Evolutionary conservation across 495 filamentous ascomycete species (phyloP).

Genomic region (Jackrogersella minutella): DNA sequence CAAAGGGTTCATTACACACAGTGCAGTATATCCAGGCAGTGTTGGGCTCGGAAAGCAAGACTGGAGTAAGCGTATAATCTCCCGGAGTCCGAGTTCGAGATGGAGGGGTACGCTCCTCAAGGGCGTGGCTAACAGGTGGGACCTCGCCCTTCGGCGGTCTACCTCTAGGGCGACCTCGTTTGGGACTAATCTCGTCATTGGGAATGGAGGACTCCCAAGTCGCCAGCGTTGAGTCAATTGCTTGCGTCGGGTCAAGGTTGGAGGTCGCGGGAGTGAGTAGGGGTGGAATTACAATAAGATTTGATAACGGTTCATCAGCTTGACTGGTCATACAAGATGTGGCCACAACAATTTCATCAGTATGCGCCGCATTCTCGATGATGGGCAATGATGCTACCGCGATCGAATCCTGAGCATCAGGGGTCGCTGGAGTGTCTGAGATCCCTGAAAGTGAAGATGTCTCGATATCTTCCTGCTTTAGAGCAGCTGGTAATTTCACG

Average conservation of each 20-base stretch:
- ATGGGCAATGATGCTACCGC: conserved; percentile 31
- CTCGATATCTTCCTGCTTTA: conserved; percentile 46
- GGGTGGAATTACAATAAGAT: conserved; percentile 2
- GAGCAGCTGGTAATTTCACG: conserved; percentile 31
- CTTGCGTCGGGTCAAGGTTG: background rate
- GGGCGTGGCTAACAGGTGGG: background rate
- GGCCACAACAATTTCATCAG: background rate
- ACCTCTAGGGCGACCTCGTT: conserved; percentile 32
- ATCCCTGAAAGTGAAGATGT: conserved; percentile 37
- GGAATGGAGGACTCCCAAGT: background rate
- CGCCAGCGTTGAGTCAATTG: background rate
- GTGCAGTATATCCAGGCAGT: conserved; percentile 87
- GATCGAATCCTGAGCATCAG: conserved; percentile 30
- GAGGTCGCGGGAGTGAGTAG: background rate
- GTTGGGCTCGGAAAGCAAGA: conserved; percentile 74
- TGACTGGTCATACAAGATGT: conserved; percentile 11
- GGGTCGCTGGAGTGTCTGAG: conserved; percentile 33
- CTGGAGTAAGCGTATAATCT: conserved; percentile 78
- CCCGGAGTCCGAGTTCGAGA: conserved; percentile 66
- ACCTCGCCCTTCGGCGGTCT: conserved; percentile 25
- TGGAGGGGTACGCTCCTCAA: conserved; percentile 32
- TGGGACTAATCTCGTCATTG: conserved; percentile 8
- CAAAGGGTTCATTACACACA: conserved; percentile 80
- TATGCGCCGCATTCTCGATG: conserved; percentile 6
- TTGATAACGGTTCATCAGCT: conserved; percentile 6